Base-by-base conservation (phyloP, 192 early-diverging fungal genomes). In the Coemansia sp. region DNA sequence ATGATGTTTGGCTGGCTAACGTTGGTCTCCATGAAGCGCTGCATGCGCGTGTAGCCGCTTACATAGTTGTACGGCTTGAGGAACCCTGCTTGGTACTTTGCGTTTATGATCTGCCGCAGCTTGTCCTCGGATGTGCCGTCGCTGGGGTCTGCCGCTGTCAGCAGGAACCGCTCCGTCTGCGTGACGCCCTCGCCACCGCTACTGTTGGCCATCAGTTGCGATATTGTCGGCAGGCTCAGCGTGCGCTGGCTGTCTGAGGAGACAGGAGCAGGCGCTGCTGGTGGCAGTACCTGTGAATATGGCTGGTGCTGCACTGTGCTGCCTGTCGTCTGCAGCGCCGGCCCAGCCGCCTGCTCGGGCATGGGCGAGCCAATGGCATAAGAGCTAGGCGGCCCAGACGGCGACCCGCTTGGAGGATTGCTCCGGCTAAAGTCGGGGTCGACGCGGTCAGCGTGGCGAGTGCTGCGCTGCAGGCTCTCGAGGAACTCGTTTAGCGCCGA, bases 61-160 rank as follows among this genome's bases (percentile, higher is more conserved):
- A 92, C 88, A 72, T 96, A 96, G 81, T 98, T 95, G 85, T 95
- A 95, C n/a, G 95, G 95, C 72, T 92, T 94, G 40, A 98, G 80
- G 61, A 95, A 85, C 0, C 95, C 95, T 0, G 95, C 95, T 60
- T 98, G 93, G 57, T 92, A 93, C 70, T 98, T 98, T 24, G 95
- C 95, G 66, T 89, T 89, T 68, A 98, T 93, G 18, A 98, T 90
- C 61, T 92, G 88, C 18, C 85, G 91, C 59, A 98, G 81, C 65
- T 94, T 88, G 62, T 93, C 94, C 68, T 94, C 92, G 8, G 87
- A 84, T 21, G 87, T 86, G 15, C 90, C 90, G 66, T 95, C 91
- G 29, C 80, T 84, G 0, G 95, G 95, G 68, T 98, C 94, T 0
- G 95, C 95, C 0, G 94, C 94, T 3, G 90, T 94, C 39, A 95